phyloP scores from a whole-genome alignment of 225 moss, liverwort and hornwort species.

The Sphagnum contortum region DNA sequence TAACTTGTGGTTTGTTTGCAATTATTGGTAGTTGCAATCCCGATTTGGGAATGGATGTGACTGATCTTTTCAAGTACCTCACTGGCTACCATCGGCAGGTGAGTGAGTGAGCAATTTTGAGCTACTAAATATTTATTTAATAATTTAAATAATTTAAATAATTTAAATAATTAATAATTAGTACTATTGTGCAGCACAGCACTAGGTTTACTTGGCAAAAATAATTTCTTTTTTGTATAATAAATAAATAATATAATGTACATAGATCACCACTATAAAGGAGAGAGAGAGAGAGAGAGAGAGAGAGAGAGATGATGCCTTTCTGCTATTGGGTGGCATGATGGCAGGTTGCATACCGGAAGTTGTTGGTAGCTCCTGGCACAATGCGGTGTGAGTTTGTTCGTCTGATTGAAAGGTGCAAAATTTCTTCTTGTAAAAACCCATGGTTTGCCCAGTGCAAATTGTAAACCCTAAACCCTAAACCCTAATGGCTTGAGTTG shows the following conservation, averaged over 20 bases:
- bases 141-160: neutral
- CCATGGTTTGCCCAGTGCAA: too few species aligned
- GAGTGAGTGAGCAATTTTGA: neutral
- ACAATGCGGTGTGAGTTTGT: conserved; percentile 47
- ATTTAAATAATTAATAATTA: neutral
- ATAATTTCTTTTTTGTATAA: too few species aligned
- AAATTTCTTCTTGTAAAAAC: neutral
- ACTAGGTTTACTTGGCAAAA: too few species aligned
- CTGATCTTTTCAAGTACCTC: conserved; percentile 51
- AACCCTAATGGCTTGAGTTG: too few species aligned
- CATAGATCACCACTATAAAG: too few species aligned
- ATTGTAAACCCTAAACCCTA: too few species aligned
- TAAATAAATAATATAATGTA: too few species aligned
- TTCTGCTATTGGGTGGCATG: neutral
- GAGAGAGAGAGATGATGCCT: too few species aligned
- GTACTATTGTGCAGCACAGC: neutral
- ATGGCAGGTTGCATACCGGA: conserved; percentile 43
- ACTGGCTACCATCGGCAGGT: conserved; percentile 65
- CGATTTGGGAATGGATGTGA: conserved; percentile 51
- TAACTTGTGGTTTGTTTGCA: too few species aligned
- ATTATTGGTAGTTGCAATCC: conserved; percentile 34
- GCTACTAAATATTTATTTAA: neutral
- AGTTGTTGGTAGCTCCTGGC: conserved; percentile 50
- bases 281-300: too few species aligned
- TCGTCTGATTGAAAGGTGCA: conserved; percentile 33